Conservation (phyloP, 305 asterid species). For the Fraxinus sp. region DNA sequence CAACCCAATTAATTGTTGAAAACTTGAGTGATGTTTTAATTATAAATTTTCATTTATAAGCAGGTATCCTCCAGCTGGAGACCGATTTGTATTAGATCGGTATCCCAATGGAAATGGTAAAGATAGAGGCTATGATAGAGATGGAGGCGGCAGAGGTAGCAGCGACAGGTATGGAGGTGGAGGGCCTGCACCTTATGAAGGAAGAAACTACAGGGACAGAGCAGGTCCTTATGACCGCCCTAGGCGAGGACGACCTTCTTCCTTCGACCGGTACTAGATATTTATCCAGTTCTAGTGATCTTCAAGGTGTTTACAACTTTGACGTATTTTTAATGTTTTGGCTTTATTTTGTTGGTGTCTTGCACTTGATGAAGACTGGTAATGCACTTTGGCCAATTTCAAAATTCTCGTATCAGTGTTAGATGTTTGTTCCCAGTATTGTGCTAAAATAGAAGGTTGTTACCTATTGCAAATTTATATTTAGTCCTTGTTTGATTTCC, state of each 20-base stretch:
- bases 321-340: neutral
- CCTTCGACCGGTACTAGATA: conserved; percentile 67
- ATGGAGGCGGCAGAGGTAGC: conserved; percentile 34
- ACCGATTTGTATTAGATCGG: conserved; percentile 58
- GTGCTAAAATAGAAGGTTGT: neutral
- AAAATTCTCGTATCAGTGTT: neutral
- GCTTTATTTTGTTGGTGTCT: conserved; percentile 3
- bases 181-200: conserved; percentile 67
- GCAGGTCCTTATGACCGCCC: conserved; percentile 96
- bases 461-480: neutral
- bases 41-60: neutral
- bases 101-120: conserved; percentile 67
- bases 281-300: conserved; percentile 12
- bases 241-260: conserved; percentile 68
- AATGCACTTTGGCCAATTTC: neutral
- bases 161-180: conserved; percentile 23
- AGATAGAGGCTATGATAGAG: conserved; percentile 63
- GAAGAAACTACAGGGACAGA: conserved; percentile 76
- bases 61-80: conserved; percentile 70
- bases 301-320: neutral
- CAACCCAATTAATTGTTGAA: neutral
- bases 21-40: neutral
- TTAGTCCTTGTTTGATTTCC: neutral
- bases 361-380: neutral
- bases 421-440: neutral